Conservation (phyloP, 2,329 filamentous ascomycete species). For the Venturiaceae sp. region DNA sequence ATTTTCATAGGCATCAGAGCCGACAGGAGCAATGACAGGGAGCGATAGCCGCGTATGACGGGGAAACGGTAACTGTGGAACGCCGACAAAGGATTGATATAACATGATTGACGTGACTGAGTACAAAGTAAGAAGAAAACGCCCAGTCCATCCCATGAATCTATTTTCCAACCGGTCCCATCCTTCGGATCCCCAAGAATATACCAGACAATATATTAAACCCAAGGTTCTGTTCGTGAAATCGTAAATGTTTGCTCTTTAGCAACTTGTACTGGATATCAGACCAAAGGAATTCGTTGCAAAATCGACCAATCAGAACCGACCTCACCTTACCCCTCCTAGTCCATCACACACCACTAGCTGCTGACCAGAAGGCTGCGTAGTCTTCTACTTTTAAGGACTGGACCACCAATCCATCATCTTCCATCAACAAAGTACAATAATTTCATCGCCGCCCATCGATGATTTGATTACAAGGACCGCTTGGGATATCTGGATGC, state of each 20-base stretch:
- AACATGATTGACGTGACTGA: background rate
- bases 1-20: background rate
- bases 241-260: background rate
- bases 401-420: background rate
- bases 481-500: background rate
- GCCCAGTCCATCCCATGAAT: background rate
- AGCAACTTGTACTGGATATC: background rate
- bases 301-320: background rate
- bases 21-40: background rate
- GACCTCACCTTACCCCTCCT: background rate
- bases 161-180: background rate
- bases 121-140: background rate
- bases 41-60: background rate
- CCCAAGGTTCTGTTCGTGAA: background rate
- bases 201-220: background rate
- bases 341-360: background rate
- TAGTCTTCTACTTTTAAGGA: background rate
- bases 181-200: background rate
- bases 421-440: background rate
- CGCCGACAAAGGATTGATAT: slow-evolving; percentile 1
- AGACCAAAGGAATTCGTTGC: slow-evolving; percentile 1
- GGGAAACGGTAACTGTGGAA: background rate
- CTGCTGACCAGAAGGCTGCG: background rate
- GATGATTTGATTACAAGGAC: background rate
- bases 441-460: background rate